Conservation (phyloP, 2,329 filamentous ascomycete species). For the Pyricularia sp. region DNA sequence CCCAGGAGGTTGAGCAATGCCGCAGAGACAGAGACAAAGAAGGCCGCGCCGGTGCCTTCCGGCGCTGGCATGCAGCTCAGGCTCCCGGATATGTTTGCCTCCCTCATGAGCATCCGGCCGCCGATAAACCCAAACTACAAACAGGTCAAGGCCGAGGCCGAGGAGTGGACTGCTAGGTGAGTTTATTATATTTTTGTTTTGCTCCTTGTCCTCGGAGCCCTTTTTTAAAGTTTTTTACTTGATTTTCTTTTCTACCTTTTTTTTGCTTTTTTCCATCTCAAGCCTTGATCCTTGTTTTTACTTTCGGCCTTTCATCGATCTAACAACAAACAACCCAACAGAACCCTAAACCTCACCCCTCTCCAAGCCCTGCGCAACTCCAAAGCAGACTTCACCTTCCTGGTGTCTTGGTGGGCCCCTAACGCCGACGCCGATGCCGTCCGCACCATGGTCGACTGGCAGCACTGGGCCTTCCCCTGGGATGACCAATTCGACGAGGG, state of each 20-base stretch:
- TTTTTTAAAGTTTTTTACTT: not conserved
- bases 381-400: not conserved
- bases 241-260: too few relatives aligned
- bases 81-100: not conserved
- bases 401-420: not conserved
- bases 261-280: not conserved
- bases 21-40: not conserved
- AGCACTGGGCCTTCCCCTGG: slow-evolving; percentile 1
- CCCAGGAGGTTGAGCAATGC: not conserved
- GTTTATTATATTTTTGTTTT: too few relatives aligned
- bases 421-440: not conserved
- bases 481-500: slow-evolving; percentile 18
- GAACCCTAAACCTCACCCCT: not conserved
- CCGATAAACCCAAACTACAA: not conserved
- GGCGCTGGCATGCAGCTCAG: not conserved
- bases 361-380: not conserved
- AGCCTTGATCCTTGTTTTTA: not conserved
- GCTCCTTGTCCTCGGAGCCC: too few relatives aligned
- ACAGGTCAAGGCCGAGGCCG: not conserved
- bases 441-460: not conserved
- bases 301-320: not conserved
- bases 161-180: not conserved
- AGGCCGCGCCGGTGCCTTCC: not conserved
- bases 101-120: not conserved
- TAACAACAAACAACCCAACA: not conserved